Percentiles rank a stretch among this genome's conserved stretches.
Conservation (phyloP, 2,329 filamentous ascomycete genomes). For the Fusarium veterinarium region DNA sequence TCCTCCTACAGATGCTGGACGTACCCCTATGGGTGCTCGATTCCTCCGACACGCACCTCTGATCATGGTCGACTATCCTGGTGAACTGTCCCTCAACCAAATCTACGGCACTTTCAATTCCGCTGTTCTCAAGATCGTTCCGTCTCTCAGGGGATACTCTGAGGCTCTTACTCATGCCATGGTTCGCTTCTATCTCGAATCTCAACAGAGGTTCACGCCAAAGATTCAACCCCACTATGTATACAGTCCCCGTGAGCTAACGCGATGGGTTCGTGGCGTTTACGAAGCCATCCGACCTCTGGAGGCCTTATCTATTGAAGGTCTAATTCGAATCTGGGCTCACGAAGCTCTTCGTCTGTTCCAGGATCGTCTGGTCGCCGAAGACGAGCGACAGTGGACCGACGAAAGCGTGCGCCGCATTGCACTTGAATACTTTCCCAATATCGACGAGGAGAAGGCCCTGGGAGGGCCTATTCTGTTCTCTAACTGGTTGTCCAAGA, state of each 20-base stretch:
- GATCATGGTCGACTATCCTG: conserved; percentile 99
- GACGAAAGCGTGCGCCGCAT: conserved; percentile 88
- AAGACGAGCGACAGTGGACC: conserved; percentile 96
- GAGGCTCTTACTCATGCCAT: conserved; percentile 96
- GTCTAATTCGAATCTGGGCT: conserved; percentile 95
- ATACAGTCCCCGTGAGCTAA: conserved; percentile 98
- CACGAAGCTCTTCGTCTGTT: conserved; percentile 96
- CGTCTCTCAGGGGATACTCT: conserved; percentile 92
- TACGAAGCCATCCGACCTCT: conserved; percentile 97
- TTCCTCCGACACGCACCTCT: conserved; percentile 98
- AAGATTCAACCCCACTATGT: conserved; percentile 99
- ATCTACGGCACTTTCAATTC: conserved; percentile 99
- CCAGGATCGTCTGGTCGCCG: conserved; percentile 94
- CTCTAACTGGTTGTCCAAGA: conserved; percentile 99
- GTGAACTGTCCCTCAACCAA: conserved; percentile 91
- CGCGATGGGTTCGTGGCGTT: conserved; percentile 95
- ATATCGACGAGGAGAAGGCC: conserved; percentile 89
- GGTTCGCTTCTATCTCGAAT: conserved; percentile 96
- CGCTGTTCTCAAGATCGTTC: conserved; percentile 96
- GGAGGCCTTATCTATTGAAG: conserved; percentile 88
- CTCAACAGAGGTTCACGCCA: conserved; percentile 92
- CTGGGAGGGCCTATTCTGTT: conserved; percentile 94
- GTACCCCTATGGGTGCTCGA: conserved; percentile 90
- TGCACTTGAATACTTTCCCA: conserved; percentile 92
- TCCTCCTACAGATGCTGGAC: conserved; percentile 95